Conservation (phyloP, 805 yeast genomes). For the Candida loeiensis region DNA sequence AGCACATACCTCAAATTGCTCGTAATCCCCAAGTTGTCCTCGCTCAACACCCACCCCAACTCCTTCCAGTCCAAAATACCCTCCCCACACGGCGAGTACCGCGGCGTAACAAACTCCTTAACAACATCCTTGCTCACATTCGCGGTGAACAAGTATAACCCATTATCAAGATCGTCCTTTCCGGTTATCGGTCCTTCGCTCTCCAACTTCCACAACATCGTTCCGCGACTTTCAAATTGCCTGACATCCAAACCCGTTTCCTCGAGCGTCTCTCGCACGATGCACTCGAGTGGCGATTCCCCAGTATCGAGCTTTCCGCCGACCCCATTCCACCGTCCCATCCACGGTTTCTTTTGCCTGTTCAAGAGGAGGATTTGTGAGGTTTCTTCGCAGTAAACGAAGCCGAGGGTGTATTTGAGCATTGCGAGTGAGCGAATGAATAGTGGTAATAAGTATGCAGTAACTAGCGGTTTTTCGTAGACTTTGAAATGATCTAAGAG, state of each 20-base stretch:
- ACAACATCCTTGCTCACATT: slow-evolving; percentile 23
- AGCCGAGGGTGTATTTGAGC: slow-evolving; percentile 24
- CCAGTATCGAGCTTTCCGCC: slow-evolving; percentile 39
- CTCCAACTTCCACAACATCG: slow-evolving; percentile 31
- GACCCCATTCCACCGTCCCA: slow-evolving; percentile 48
- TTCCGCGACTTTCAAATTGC: slow-evolving; percentile 31
- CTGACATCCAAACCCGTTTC: slow-evolving; percentile 37
- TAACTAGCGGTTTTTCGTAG: too few species aligned
- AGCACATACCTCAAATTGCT: slow-evolving; percentile 31
- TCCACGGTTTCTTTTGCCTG: slow-evolving; percentile 43
- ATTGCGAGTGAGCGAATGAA: too few species aligned
- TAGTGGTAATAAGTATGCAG: too few species aligned
- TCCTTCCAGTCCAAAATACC: slow-evolving; percentile 43
- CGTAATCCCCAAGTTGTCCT: slow-evolving; percentile 39
- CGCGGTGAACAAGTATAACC: slow-evolving; percentile 40
- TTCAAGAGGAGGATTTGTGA: slow-evolving; percentile 34
- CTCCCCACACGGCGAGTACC: slow-evolving; percentile 28
- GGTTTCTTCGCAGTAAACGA: slow-evolving; percentile 27
- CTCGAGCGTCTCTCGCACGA: slow-evolving; percentile 38
- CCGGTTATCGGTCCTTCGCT: slow-evolving; percentile 8
- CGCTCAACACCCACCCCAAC: slow-evolving; percentile 33
- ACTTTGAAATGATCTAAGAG: too few species aligned
- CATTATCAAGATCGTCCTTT: slow-evolving; percentile 15
- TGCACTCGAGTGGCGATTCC: slow-evolving; percentile 39
- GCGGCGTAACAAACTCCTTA: slow-evolving; percentile 27